Evolutionary conservation across 768 basidiomycete genomes (phyloP).

Genomic region (Boletus insuetus): DNA sequence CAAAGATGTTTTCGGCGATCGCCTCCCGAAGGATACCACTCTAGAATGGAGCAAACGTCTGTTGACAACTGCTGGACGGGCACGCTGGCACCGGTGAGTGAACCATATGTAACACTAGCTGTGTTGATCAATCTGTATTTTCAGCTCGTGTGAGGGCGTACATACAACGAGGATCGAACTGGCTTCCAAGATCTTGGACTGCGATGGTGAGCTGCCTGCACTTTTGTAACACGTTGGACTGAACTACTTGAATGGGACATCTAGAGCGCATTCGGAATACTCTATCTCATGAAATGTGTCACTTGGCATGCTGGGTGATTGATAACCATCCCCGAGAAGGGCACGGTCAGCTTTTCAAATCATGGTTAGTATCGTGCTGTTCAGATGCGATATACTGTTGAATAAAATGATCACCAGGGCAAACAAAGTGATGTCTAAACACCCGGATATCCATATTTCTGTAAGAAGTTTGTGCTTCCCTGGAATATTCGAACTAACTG

Average conservation of each 20-base stretch:
- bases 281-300: constrained; percentile 90
- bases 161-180: constrained; percentile 67
- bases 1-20: constrained; percentile 48
- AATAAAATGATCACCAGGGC: constrained; percentile 44
- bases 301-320: constrained; percentile 84
- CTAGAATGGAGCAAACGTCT: constrained; percentile 68
- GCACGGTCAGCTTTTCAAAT: constrained; percentile 71
- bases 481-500: neutral
- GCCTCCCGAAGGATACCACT: constrained; percentile 51
- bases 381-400: neutral
- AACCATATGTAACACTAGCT: neutral
- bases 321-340: constrained; percentile 65
- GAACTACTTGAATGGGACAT: neutral
- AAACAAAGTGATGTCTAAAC: constrained; percentile 59
- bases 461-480: constrained; percentile 36
- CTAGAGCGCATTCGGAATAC: constrained; percentile 80
- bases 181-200: constrained; percentile 79
- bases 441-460: constrained; percentile 70
- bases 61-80: constrained; percentile 66
- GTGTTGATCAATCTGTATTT: constrained; percentile 4
- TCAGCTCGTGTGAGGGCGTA: constrained; percentile 56
- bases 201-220: constrained; percentile 49
- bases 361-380: constrained; percentile 48
- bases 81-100: constrained; percentile 57
- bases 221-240: neutral